Base-by-base conservation (phyloP, 176 grass and related monocot genomes). In the Aegilops umbellulata region DNA sequence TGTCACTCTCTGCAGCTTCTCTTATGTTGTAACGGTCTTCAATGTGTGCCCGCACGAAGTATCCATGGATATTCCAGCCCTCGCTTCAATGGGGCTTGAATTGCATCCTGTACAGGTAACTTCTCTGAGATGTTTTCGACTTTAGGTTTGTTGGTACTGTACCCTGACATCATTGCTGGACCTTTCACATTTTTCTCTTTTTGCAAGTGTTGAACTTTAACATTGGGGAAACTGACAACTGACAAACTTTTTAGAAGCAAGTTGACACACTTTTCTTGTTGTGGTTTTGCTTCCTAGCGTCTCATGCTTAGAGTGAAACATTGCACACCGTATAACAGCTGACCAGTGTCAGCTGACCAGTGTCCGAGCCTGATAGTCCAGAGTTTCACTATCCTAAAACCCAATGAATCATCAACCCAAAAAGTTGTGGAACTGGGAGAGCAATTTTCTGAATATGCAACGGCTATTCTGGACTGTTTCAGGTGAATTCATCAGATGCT, bases 51-150 rank as follows among this genome's bases (percentile, higher is more conserved):
- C 91, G 8, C 6, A 89, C n/a, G 72, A 89, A 81, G 81, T 94
- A 20, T 89, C 74, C 38, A 83, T 94, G 39, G 74, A 94, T 66
- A 86, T 92, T 69, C 91, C 91, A 73, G 83, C 70, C 36, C 72
- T 95, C 2, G 81, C 83, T 66, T 91, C 84, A 7, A 92, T 85
- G 85, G 39, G 41, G 46, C 81, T 98, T 81, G 80, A 89, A 85
- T 74, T 98, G 51, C 95, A 95, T 90, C 91, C 91, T 10, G 77
- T 97, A 53, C 95, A 97, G 95, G 92, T 95, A 91, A 82, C 61
- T 64, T 13, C 24, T 87, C 20, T 41, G 27, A 15, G 25, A 55
- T 67, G 22, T 60, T 81, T 69, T 30, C 0, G 26, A 53, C 44
- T 12, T 22, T 9, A 64, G 17, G 15, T 51, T 26, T 79, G 8